Conservation (phyloP, 2,329 filamentous ascomycete species). For the Calycina marina region DNA sequence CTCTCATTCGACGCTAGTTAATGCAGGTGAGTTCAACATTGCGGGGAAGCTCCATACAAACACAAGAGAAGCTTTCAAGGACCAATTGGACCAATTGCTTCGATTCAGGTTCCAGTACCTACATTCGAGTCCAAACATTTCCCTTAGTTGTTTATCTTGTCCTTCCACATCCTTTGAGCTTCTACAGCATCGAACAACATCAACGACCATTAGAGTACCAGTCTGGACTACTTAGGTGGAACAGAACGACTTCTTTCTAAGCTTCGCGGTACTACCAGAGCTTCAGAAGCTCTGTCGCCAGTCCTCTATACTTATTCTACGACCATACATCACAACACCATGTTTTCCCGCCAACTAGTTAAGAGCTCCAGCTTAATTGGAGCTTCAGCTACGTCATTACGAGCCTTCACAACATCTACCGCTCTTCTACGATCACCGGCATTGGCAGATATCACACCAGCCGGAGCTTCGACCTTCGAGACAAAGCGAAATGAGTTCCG, state of each 20-base stretch:
- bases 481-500: conserved; percentile 76
- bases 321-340: conserved; percentile 6
- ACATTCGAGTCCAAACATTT: not conserved
- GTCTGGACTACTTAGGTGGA: too few species aligned
- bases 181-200: not conserved
- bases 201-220: too few species aligned
- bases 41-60: too few species aligned
- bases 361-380: conserved; percentile 18
- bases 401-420: conserved; percentile 43
- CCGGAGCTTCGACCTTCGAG: conserved; percentile 63
- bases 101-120: too few species aligned
- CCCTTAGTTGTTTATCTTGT: not conserved
- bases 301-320: not conserved
- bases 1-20: too few species aligned
- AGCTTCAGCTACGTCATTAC: conserved; percentile 23
- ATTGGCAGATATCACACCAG: conserved; percentile 68
- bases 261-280: not conserved
- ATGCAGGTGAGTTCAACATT: too few species aligned
- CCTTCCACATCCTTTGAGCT: not conserved
- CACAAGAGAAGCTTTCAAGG: too few species aligned
- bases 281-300: not conserved
- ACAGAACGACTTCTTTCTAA: not conserved
- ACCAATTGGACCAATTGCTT: too few species aligned
- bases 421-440: conserved; percentile 43
- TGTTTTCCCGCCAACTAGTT: conserved; percentile 18